These are phyloP conservation scores for Arthrobotrys pseudoclavata DNA, from an alignment of 2,329 filamentous ascomycete species.

Conservation along the genomic window DNA sequence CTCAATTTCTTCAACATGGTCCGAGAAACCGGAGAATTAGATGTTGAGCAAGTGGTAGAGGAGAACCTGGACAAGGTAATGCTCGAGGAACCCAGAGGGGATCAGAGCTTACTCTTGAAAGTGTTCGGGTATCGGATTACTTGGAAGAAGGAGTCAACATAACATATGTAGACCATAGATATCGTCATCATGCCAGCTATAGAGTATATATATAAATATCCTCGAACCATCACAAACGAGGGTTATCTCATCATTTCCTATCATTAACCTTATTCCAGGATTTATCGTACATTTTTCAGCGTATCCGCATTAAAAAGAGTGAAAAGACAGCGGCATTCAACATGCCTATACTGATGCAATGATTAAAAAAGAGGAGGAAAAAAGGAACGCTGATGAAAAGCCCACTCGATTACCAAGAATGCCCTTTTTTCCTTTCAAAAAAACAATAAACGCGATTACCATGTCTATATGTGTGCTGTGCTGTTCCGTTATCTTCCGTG, in stretches of 20 bases:
- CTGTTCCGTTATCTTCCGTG: slow-evolving; percentile 18
- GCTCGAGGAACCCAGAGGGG: slow-evolving; percentile 88
- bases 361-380: neutral
- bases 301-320: neutral
- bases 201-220: neutral
- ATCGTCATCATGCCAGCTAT: neutral
- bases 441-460: slow-evolving; percentile 16
- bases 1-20: slow-evolving; percentile 87
- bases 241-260: slow-evolving; percentile 13
- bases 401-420: slow-evolving; percentile 13
- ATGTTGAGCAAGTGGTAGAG: slow-evolving; percentile 84
- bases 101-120: slow-evolving; percentile 69
- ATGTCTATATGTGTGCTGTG: slow-evolving; percentile 22
- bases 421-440: slow-evolving; percentile 8
- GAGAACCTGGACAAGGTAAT: slow-evolving; percentile 85
- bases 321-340: slow-evolving; percentile 9
- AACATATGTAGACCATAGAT: slow-evolving; percentile 10
- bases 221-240: neutral
- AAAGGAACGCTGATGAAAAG: slow-evolving; percentile 6
- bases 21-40: slow-evolving; percentile 75
- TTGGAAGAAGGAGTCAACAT: slow-evolving; percentile 38
- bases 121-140: slow-evolving; percentile 47
- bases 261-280: neutral
- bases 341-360: slow-evolving; percentile 20
- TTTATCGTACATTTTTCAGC: slow-evolving; percentile 26